A percentile compares a stretch with the other conserved stretches of the same genome.
Evolutionary conservation across 129 eudicot species (phyloP).

Genomic region (Chrysanthemum seticuspe): DNA sequence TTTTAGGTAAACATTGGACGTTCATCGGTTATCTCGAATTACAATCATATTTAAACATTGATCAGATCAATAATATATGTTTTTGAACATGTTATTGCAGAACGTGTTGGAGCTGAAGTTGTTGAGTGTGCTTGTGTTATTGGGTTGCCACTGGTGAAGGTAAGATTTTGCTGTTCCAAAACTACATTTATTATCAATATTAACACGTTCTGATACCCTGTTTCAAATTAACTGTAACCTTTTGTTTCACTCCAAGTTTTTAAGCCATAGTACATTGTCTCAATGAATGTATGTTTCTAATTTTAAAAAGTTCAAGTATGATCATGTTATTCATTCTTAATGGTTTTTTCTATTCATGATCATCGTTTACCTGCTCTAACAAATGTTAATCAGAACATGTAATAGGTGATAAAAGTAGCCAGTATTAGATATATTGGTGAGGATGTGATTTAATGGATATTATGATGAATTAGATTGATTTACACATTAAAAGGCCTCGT

Average conservation of each 20-base stretch:
- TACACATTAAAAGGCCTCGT: too few relatives aligned
- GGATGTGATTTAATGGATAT: too few relatives aligned
- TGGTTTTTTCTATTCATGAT: background rate
- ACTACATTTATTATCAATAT: too few relatives aligned
- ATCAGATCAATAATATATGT: background rate
- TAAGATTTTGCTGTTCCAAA: background rate
- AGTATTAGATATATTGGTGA: too few relatives aligned
- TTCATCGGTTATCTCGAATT: background rate
- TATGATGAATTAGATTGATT: too few relatives aligned
- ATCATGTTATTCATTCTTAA: background rate
- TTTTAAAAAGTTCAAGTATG: too few relatives aligned
- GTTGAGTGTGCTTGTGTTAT: constrained; percentile 18
- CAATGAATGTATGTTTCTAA: too few relatives aligned
- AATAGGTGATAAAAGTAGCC: background rate
- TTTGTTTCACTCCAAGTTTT: background rate
- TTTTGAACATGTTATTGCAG: constrained; percentile 15
- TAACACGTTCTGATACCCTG: background rate
- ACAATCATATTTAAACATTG: background rate
- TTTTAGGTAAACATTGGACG: constrained; percentile 56
- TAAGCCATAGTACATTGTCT: too few relatives aligned
- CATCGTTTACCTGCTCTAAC: background rate
- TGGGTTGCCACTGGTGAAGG: constrained; percentile 76
- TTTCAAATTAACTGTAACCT: background rate
- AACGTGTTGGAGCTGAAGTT: constrained; percentile 25
- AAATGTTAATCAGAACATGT: background rate